Percentiles rank a stretch among this genome's conserved stretches.
Evolutionary conservation across 768 basidiomycete genomes (phyloP).

Genomic region (Trametes cinnabarina): DNA sequence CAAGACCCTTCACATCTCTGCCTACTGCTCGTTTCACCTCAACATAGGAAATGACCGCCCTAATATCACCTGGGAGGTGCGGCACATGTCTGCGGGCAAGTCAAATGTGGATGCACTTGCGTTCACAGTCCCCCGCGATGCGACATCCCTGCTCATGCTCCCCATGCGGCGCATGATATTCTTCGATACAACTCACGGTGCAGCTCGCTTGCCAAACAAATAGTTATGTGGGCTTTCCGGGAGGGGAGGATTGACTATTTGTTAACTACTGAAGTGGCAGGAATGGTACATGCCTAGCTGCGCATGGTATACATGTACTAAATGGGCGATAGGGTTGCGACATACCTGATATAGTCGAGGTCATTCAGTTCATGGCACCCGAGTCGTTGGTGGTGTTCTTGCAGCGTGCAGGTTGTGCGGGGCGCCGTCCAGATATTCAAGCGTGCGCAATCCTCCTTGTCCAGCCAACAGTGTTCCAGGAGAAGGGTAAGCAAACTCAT

Average conservation of each 20-base stretch:
- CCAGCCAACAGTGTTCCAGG: too few species aligned
- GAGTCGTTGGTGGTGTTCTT: too few species aligned
- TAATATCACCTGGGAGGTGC: not conserved
- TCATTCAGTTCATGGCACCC: conserved; percentile 37
- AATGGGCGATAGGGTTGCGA: not conserved
- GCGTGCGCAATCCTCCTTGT: too few species aligned
- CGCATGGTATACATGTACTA: too few species aligned
- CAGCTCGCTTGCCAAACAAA: not conserved
- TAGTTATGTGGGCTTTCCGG: not conserved
- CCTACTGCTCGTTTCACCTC: not conserved
- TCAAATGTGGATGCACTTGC: not conserved
- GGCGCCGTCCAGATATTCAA: too few species aligned
- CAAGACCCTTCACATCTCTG: not conserved
- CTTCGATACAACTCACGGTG: not conserved
- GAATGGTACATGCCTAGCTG: too few species aligned
- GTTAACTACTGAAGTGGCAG: not conserved
- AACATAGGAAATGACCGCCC: not conserved
- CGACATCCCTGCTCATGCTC: too few species aligned
- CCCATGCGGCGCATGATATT: not conserved
- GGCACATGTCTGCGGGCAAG: not conserved
- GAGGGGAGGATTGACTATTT: not conserved
- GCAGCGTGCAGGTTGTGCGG: too few species aligned
- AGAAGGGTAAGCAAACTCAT: too few species aligned
- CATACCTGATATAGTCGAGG: conserved; percentile 37
- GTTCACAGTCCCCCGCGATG: not conserved